Percentiles rank a stretch among this genome's conserved stretches.
phyloP scores from a whole-genome alignment of 2,329 filamentous ascomycete species.

The Pseudogymnoascus sp. region DNA sequence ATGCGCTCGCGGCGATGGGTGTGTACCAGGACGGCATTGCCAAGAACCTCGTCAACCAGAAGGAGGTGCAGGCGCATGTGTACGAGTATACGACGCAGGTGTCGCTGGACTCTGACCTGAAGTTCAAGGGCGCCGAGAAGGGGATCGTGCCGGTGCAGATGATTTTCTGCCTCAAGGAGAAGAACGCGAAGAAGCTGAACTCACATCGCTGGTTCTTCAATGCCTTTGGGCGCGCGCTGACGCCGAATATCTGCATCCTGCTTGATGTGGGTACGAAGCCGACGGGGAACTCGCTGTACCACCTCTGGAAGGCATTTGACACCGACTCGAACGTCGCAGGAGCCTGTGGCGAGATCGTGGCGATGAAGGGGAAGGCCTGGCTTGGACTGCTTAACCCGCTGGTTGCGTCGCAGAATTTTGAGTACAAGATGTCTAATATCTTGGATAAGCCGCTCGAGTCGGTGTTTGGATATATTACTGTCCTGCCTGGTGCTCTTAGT shows the following conservation, averaged over 20 bases:
- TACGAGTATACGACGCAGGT: conserved; percentile 99
- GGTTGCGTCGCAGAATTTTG: conserved; percentile 95
- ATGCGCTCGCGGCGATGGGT: conserved; percentile 91
- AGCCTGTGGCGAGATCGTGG: conserved; percentile 94
- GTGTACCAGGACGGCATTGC: conserved; percentile 98
- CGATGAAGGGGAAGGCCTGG: conserved; percentile 83
- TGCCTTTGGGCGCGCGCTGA: conserved; percentile 84
- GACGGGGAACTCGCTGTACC: conserved; percentile 82
- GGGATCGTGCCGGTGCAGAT: conserved; percentile 97
- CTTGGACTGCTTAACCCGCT: conserved; percentile 82
- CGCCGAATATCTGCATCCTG: conserved; percentile 93
- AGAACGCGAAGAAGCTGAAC: conserved; percentile 96
- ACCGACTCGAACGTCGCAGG: conserved; percentile 95
- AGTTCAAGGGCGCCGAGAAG: conserved; percentile 98
- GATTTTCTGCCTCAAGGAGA: conserved; percentile 97
- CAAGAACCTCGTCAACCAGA: conserved; percentile 96
- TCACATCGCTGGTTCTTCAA: conserved; percentile 99
- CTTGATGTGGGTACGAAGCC: conserved; percentile 94
- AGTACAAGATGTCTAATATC: conserved; percentile 99
- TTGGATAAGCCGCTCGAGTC: conserved; percentile 95
- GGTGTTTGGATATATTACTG: conserved; percentile 96
- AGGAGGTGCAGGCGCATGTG: conserved; percentile 89
- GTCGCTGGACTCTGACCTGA: conserved; percentile 86
- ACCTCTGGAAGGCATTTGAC: conserved; percentile 98
- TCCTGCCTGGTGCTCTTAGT: conserved; percentile 86